Evolutionary conservation across 106 monocot genomes (phyloP), one percentile per base, ranked within the genome.

Genomic region (Iris macrosiphon): DNA sequence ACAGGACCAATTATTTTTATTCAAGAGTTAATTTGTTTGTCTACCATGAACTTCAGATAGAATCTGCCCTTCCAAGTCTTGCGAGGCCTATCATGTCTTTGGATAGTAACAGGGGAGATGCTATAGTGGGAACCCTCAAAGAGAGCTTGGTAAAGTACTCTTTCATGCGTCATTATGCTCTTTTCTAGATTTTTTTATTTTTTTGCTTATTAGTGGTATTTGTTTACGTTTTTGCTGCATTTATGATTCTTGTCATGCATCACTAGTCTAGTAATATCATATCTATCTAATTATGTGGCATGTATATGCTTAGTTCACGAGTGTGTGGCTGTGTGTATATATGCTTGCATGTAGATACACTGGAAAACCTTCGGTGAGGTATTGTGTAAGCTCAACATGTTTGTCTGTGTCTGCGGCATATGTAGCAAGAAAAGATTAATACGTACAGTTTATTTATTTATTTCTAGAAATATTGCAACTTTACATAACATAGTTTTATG

Each of bases 21-120:
- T 37, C 19, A 24, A 9, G 28, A 27, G 5, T 22, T 40, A 7
- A 2, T 15, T 26, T n/a, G n/a, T 40, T 32, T 45, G 6, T 45
- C 40, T 16, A 19, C 30, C 18, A 23, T 14, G n/a, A 55, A 46
- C 60, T 76, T 38, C 81, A 94, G 93, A 94, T 94, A 75, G 94
- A 95, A 69, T 66, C 85, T 63, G 84, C 85, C 29, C 76, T 95
- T 59, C 94, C 94, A 27, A 95, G 78, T 85, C 72, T 95, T 62
- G 84, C 78, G 60, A 89, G 94, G 62, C 94, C 94, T 54, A 85
- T 95, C n/a, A 95, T 95, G 94, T 95, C 94, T 35, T 75, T 95
- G 79, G 89, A 95, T 63, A 82, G 78, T 30, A 95, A 88, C n/a
- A n/a, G n/a, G 79, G 94, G 89, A 79, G 94, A 95, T 79, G 85